phyloP scores from a whole-genome alignment of 2,329 filamentous ascomycete genomes.

The Hypoxylon sp. region DNA sequence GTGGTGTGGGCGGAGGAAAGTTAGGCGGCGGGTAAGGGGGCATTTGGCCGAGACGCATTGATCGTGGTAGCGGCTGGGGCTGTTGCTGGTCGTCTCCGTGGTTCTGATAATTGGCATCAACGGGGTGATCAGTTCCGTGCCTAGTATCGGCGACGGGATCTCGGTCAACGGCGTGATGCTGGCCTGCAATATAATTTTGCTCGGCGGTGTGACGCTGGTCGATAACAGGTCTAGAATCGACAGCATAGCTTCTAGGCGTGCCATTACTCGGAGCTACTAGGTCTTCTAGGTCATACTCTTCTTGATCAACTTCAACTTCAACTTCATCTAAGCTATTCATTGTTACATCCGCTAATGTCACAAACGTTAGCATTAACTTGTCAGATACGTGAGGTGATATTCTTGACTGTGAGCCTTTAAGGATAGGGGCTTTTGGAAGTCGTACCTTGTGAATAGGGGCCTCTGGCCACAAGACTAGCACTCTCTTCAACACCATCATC shows the following conservation, averaged over 20 bases:
- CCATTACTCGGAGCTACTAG: neutral
- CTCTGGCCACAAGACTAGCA: neutral
- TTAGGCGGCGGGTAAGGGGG: slow-evolving; percentile 19
- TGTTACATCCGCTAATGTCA: neutral
- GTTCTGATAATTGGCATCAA: neutral
- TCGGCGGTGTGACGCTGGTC: neutral
- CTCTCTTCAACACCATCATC: neutral
- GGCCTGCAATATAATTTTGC: neutral
- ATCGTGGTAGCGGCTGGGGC: neutral
- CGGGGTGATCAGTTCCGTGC: neutral
- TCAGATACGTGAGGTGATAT: neutral
- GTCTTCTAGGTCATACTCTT: neutral
- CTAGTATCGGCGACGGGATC: neutral
- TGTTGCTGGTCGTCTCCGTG: neutral
- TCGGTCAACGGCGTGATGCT: neutral
- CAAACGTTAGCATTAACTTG: neutral
- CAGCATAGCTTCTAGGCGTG: neutral
- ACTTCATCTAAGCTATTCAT: neutral
- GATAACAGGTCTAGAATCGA: neutral
- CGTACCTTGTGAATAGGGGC: slow-evolving; percentile 11
- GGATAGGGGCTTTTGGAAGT: neutral
- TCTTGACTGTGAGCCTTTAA: neutral
- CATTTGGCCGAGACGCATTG: neutral
- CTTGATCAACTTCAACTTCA: neutral
- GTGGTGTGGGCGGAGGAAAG: slow-evolving; percentile 16